Percentiles rank a stretch among this genome's conserved stretches.
phyloP scores from a whole-genome alignment of 2,329 filamentous ascomycete genomes.

The Sphaerostilbella broomeana region DNA sequence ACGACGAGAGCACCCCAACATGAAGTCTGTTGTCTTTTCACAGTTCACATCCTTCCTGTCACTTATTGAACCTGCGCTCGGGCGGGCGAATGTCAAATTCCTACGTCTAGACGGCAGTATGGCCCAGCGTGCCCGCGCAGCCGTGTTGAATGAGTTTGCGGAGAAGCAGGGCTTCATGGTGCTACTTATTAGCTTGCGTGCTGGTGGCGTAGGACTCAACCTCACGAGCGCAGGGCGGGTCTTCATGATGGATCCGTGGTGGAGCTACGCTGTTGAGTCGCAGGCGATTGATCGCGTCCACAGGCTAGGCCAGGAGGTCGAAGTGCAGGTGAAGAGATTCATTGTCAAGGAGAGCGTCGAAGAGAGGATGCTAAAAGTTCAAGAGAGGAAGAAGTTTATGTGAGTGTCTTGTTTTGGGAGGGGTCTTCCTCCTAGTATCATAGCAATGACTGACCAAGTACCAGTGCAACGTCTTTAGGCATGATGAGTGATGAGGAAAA shows the following conservation, averaged over 20 bases:
- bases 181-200: conserved; percentile 75
- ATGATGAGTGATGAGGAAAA: conserved; percentile 96
- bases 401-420: conserved; percentile 46
- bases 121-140: conserved; percentile 74
- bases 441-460: neutral
- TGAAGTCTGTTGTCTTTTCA: conserved; percentile 90
- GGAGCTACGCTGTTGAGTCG: conserved; percentile 93
- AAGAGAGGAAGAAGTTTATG: conserved; percentile 95
- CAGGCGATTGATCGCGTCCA: conserved; percentile 98
- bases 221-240: conserved; percentile 82
- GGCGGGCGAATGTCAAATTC: conserved; percentile 63
- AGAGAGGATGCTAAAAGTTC: conserved; percentile 86
- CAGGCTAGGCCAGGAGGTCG: conserved; percentile 85
- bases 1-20: conserved; percentile 56
- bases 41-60: conserved; percentile 97
- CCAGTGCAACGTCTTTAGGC: conserved; percentile 82
- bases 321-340: conserved; percentile 82
- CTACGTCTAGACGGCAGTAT: conserved; percentile 91
- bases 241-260: conserved; percentile 99
- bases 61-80: conserved; percentile 77
- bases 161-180: conserved; percentile 57
- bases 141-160: conserved; percentile 68
- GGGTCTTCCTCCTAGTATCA: neutral
- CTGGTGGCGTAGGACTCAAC: conserved; percentile 91
- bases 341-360: conserved; percentile 89